phyloP scores from a whole-genome alignment of 179 eudicot species.

The Vitellaria paradoxa region DNA sequence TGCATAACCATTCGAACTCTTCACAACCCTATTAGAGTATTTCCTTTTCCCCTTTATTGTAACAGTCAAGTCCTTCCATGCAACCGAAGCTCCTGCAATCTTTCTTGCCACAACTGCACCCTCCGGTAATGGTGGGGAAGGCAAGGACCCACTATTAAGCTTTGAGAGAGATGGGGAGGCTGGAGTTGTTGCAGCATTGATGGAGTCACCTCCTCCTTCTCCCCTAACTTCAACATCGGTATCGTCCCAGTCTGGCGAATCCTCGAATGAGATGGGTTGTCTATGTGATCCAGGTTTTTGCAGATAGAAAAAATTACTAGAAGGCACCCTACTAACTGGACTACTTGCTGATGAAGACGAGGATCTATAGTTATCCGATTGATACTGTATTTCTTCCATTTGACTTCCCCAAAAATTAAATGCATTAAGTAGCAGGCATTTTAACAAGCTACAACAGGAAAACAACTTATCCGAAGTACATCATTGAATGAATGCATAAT shows the following conservation, averaged over 20 bases:
- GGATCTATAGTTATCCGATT: slow-evolving; percentile 87
- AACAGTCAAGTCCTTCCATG: slow-evolving; percentile 90
- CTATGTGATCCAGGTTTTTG: slow-evolving; percentile 80
- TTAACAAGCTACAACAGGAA: background rate
- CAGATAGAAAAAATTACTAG: slow-evolving; percentile 82
- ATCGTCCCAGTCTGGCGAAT: slow-evolving; percentile 97
- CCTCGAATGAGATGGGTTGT: slow-evolving; percentile 95
- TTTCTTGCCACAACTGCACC: slow-evolving; percentile 56
- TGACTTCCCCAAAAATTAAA: background rate
- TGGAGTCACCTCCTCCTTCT: slow-evolving; percentile 70
- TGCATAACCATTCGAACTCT: slow-evolving; percentile 94
- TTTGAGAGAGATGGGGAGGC: slow-evolving; percentile 83
- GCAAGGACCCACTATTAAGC: slow-evolving; percentile 74
- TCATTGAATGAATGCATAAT: background rate
- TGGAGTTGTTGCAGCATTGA: slow-evolving; percentile 70
- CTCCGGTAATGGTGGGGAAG: slow-evolving; percentile 72
- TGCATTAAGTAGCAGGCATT: background rate
- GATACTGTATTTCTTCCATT: slow-evolving; percentile 97
- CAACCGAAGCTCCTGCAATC: slow-evolving; percentile 75
- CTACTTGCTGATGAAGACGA: slow-evolving; percentile 97
- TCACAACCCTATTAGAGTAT: slow-evolving; percentile 86
- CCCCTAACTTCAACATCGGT: slow-evolving; percentile 78
- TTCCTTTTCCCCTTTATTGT: slow-evolving; percentile 81
- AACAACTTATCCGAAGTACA: background rate
- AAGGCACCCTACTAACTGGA: slow-evolving; percentile 91